Percentiles rank a stretch among this genome's conserved stretches.
Evolutionary conservation across 2,329 filamentous ascomycete species (phyloP).

Genomic region (Xylaria sp.): DNA sequence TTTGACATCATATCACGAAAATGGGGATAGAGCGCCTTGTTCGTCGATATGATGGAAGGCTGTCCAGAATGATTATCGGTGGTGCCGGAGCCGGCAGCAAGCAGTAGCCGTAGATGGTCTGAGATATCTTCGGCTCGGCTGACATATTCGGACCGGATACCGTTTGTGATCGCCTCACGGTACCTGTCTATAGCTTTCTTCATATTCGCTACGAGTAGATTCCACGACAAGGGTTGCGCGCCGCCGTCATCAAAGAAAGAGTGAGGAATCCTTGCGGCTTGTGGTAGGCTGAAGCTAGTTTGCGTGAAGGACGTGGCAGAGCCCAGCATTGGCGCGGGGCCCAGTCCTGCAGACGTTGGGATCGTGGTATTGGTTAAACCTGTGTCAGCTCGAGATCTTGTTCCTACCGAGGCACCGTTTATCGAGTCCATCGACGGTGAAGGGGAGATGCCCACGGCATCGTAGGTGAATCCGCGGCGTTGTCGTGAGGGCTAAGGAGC

Average conservation of each 20-base stretch:
- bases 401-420: conserved; percentile 71
- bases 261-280: conserved; percentile 72
- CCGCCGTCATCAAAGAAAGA: conserved; percentile 93
- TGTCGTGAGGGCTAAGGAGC: conserved; percentile 61
- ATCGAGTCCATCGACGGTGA: conserved; percentile 93
- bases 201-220: conserved; percentile 90
- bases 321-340: conserved; percentile 61
- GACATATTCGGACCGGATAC: conserved; percentile 89
- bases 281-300: conserved; percentile 65
- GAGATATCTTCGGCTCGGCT: conserved; percentile 97
- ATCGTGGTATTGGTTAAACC: conserved; percentile 56
- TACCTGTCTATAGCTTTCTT: conserved; percentile 89
- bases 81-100: conserved; percentile 95
- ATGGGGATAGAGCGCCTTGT: conserved; percentile 95
- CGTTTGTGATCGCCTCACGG: conserved; percentile 85
- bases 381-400: conserved; percentile 67
- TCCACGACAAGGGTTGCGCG: conserved; percentile 86
- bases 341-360: conserved; percentile 51
- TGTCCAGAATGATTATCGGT: conserved; percentile 99
- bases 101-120: conserved; percentile 88
- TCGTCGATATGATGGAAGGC: conserved; percentile 98
- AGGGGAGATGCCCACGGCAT: conserved; percentile 75
- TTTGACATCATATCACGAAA: conserved; percentile 99
- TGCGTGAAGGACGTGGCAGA: conserved; percentile 72
- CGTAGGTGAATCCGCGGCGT: conserved; percentile 71